Evolutionary conservation across 768 basidiomycete genomes (phyloP).

Genomic region (Lyophyllum shimeji): DNA sequence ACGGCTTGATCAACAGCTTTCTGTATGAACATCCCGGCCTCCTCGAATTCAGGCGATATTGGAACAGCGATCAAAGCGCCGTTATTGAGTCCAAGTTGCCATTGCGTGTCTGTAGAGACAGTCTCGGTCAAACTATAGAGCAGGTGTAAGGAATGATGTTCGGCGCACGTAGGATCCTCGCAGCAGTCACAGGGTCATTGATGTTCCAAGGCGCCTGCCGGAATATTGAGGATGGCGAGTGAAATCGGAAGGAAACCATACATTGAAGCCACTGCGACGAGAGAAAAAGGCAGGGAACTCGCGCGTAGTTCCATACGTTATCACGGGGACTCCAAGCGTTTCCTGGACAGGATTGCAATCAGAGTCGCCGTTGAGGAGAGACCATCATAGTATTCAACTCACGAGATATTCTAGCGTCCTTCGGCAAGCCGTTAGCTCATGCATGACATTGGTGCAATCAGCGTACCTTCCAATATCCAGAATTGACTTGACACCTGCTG

Average conservation of each 20-base stretch:
- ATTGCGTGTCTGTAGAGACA: conserved; percentile 55
- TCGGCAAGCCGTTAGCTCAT: conserved; percentile 1
- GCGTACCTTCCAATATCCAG: conserved; percentile 82
- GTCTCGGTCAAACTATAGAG: background rate
- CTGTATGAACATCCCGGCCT: conserved; percentile 68
- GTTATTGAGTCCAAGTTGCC: conserved; percentile 68
- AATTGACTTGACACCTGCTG: conserved; percentile 93
- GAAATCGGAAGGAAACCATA: conserved; percentile 25
- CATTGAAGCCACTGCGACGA: conserved; percentile 79
- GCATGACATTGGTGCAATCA: background rate
- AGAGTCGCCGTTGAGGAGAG: background rate
- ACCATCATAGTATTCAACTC: conserved; percentile 16
- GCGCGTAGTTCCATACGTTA: conserved; percentile 69
- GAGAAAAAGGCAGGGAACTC: conserved; percentile 97
- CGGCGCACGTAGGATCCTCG: conserved; percentile 68
- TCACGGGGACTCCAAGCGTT: conserved; percentile 91
- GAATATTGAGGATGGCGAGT: background rate
- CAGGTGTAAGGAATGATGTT: background rate
- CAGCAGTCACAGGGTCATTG: conserved; percentile 61
- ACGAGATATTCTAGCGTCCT: conserved; percentile 84
- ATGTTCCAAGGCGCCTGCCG: conserved; percentile 81
- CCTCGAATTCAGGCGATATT: conserved; percentile 77
- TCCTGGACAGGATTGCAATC: conserved; percentile 52
- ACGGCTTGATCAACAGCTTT: conserved; percentile 82
- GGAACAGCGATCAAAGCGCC: conserved; percentile 87